Evolutionary conservation across 805 yeast genomes (phyloP).

Genomic region (Sugiyamaella qingdaonensis): DNA sequence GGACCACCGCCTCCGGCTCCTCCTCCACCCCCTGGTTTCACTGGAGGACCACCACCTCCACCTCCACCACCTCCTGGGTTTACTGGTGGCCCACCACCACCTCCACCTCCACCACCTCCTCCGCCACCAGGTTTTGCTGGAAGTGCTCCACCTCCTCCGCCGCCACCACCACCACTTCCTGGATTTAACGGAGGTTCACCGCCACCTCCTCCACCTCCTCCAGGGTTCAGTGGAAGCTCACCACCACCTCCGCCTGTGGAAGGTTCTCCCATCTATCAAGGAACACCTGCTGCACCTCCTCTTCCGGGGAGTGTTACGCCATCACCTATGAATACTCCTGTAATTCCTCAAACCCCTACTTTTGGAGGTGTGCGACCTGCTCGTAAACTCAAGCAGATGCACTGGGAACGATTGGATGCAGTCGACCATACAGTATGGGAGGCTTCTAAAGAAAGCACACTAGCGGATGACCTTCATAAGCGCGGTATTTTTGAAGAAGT

Average conservation of each 20-base stretch:
- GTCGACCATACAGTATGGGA: slow-evolving; percentile 88
- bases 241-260: slow-evolving; percentile 29
- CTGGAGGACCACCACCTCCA: slow-evolving; percentile 24
- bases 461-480: slow-evolving; percentile 60
- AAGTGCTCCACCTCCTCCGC: slow-evolving; percentile 30
- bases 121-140: slow-evolving; percentile 30
- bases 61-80: slow-evolving; percentile 25
- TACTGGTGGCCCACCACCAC: slow-evolving; percentile 8
- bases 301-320: slow-evolving; percentile 20
- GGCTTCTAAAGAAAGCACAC: slow-evolving; percentile 39
- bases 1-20: slow-evolving; percentile 30
- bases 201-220: slow-evolving; percentile 28
- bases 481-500: slow-evolving; percentile 81
- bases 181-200: slow-evolving; percentile 27
- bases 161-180: slow-evolving; percentile 20
- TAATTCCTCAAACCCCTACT: slow-evolving; percentile 15
- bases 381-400: slow-evolving; percentile 84
- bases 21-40: slow-evolving; percentile 18
- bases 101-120: slow-evolving; percentile 38
- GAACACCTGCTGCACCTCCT: slow-evolving; percentile 33
- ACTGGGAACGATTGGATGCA: slow-evolving; percentile 90
- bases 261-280: slow-evolving; percentile 35
- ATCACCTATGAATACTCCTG: slow-evolving; percentile 24
- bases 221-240: slow-evolving; percentile 13
- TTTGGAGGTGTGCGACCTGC: slow-evolving; percentile 47